These are phyloP conservation scores for Drechslerella coelobrocha DNA, from an alignment of 2,329 filamentous ascomycete species.

Conservation along the genomic window DNA sequence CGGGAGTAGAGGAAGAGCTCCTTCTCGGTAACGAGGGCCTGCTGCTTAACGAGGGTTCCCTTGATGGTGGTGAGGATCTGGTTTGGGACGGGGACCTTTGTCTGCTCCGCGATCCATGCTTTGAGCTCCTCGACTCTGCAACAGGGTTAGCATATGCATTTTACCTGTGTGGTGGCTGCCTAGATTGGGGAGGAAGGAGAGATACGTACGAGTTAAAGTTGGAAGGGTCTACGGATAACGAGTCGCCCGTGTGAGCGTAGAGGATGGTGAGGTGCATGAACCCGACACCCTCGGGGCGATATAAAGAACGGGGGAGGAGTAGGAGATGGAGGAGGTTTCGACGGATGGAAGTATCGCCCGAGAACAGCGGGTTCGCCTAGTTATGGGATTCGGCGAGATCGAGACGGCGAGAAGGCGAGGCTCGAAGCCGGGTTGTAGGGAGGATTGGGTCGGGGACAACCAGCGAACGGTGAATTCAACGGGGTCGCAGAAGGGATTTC, in stretches of 20 bases:
- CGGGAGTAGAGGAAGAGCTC: slow-evolving; percentile 95
- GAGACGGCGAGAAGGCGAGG: background rate
- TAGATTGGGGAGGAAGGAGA: background rate
- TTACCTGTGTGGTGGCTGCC: background rate
- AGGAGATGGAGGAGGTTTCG: background rate
- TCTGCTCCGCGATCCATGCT: slow-evolving; percentile 77
- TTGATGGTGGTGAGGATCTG: slow-evolving; percentile 86
- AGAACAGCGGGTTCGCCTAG: background rate
- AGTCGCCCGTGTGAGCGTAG: slow-evolving; percentile 54
- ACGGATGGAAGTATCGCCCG: background rate
- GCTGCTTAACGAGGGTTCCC: slow-evolving; percentile 82
- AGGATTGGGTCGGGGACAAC: background rate
- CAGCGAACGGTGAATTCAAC: background rate
- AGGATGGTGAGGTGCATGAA: slow-evolving; percentile 54
- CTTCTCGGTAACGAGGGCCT: slow-evolving; percentile 80
- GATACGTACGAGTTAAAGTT: slow-evolving; percentile 52
- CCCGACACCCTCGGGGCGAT: slow-evolving; percentile 13
- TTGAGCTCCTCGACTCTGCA: slow-evolving; percentile 81
- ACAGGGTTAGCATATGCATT: background rate
- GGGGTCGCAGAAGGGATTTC: background rate
- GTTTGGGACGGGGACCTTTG: slow-evolving; percentile 74
- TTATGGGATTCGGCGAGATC: background rate
- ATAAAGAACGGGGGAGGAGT: background rate
- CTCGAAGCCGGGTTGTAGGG: background rate
- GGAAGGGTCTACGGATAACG: slow-evolving; percentile 52